phyloP scores from a whole-genome alignment of 1,139 yeast species.

The Saccharomycopsis crataegensis region DNA sequence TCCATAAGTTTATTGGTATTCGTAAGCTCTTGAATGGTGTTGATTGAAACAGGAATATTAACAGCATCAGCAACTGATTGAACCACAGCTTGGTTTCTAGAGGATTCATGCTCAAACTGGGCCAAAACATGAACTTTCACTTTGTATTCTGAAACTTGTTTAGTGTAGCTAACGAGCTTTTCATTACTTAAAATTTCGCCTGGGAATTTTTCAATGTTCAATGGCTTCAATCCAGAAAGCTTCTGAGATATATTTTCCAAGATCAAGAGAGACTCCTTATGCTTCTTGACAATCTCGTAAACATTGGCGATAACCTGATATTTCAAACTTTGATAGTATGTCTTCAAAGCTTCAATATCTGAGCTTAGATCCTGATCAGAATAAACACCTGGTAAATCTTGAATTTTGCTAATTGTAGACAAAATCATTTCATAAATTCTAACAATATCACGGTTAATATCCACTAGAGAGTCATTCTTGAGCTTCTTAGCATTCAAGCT shows the following conservation, averaged over 20 bases:
- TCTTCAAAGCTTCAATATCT: slow-evolving; percentile 44
- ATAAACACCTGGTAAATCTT: slow-evolving; percentile 85
- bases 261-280: slow-evolving; percentile 50
- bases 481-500: slow-evolving; percentile 28
- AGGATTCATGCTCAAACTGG: slow-evolving; percentile 34
- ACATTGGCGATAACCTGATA: slow-evolving; percentile 41
- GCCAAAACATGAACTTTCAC: slow-evolving; percentile 45
- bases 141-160: slow-evolving; percentile 29
- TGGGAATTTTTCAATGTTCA: slow-evolving; percentile 4
- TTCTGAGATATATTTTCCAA: slow-evolving; percentile 31
- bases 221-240: slow-evolving; percentile 12
- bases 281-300: slow-evolving; percentile 39
- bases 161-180: slow-evolving; percentile 30
- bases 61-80: slow-evolving; percentile 20
- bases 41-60: slow-evolving; percentile 3
- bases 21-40: slow-evolving; percentile 10
- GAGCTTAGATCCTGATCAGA: slow-evolving; percentile 64
- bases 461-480: slow-evolving; percentile 27
- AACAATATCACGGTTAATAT: slow-evolving; percentile 37
- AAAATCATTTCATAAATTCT: slow-evolving; percentile 45
- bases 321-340: slow-evolving; percentile 41
- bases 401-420: slow-evolving; percentile 45
- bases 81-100: slow-evolving; percentile 20
- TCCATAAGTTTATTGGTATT: slow-evolving; percentile 6
- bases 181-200: slow-evolving; percentile 27